Evolutionary conservation across 306 rosid genomes (phyloP).

Genomic region (Dalbergia oliveri): DNA sequence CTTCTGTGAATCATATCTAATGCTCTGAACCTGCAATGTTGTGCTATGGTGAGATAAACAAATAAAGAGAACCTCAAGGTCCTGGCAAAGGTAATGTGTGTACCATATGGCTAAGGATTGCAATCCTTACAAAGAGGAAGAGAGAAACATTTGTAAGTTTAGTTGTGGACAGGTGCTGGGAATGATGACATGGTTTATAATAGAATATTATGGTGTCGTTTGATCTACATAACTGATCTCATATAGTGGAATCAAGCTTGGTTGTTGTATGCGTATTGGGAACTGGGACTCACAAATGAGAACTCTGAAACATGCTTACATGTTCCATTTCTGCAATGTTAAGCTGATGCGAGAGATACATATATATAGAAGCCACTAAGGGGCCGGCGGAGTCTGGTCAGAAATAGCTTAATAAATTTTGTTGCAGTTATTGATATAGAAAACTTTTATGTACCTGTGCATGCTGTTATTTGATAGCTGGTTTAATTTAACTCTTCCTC

Average conservation of each 20-base stretch:
- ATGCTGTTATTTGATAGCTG: no score
- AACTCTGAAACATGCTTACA: neutral
- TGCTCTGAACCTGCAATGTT: neutral
- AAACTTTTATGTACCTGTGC: no score
- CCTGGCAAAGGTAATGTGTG: neutral
- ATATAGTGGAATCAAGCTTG: no score
- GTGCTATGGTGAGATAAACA: neutral
- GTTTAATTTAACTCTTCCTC: no score
- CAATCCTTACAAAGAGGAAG: constrained; percentile 14
- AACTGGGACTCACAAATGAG: neutral
- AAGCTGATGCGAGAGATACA: no score
- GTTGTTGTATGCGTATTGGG: neutral
- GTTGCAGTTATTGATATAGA: no score
- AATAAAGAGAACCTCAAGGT: neutral
- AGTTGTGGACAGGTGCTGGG: neutral
- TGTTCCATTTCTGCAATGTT: no score
- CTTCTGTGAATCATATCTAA: neutral
- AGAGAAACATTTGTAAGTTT: neutral
- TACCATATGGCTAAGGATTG: neutral
- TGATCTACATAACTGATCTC: no score
- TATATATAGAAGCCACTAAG: no score
- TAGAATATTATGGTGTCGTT: no score
- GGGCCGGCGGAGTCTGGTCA: no score
- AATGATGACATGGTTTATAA: neutral
- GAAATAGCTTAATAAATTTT: no score